These are phyloP conservation scores for Fraxinus sp. DNA, from an alignment of 305 asterid genomes.

Conservation along the genomic window DNA sequence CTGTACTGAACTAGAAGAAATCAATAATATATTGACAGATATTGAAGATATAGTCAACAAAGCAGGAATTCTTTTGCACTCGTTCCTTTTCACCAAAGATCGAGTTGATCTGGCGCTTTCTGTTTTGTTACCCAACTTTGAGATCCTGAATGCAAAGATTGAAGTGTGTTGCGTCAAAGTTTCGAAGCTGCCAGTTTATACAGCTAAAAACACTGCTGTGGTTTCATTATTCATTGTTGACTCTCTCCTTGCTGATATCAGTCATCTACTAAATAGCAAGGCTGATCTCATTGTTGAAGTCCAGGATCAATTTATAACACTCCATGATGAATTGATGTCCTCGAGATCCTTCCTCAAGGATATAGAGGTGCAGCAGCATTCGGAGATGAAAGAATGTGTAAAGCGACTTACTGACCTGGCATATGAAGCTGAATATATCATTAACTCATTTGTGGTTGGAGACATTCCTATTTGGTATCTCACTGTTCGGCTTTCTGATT, in stretches of 20 bases:
- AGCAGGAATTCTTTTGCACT: neutral
- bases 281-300: neutral
- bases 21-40: neutral
- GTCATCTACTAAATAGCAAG: neutral
- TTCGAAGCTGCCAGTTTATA: neutral
- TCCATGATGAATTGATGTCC: neutral
- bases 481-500: neutral
- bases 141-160: neutral
- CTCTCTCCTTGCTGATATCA: neutral
- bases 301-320: neutral
- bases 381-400: neutral
- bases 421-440: neutral
- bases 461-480: neutral
- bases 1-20: neutral
- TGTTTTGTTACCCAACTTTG: neutral
- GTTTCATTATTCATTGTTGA: neutral
- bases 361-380: neutral
- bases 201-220: neutral
- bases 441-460: neutral
- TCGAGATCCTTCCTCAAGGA: neutral
- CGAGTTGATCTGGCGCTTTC: neutral
- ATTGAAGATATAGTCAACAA: neutral
- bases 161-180: neutral
- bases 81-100: neutral
- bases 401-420: neutral